Evolutionary conservation across 306 rosid genomes (phyloP), one percentile per base, ranked within the genome.

Genomic region (Fagus crenata): DNA sequence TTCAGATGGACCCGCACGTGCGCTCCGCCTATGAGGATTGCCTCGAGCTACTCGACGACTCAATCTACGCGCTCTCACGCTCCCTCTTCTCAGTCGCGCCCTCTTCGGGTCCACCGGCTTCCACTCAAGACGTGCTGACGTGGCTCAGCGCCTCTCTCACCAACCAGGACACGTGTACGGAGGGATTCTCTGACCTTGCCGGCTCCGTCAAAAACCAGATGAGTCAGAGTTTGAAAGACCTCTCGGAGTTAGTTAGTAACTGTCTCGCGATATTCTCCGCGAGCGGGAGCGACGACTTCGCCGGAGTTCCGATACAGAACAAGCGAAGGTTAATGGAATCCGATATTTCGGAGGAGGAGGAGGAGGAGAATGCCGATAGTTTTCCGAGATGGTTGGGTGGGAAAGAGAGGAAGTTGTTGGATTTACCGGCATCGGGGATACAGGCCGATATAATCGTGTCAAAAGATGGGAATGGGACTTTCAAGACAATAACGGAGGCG

Each of bases 61-160:
- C 97, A 39, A 74, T 92, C 8, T 95, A 92, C 39, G 92, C 95
- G 0, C 82, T 94, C 41, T 1, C 89, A 0, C 86, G 89, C 41
- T 78, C 97, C 6, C 87, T 94, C 43, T 39, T 71, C 81, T 53
- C 91, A 4, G 77, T 83, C 56, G 64, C 28, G 0, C 72, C 75
- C 1, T 22, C 73, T 53, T 28, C 60, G 55, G 49, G 17, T 0
- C 75, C 4, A 13, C 49, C 2, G 0, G 56, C 4, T 6, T 69
- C 90, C 12, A 67, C 77, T 1, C 84, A 76, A 4, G 93, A 94
- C 79, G 90, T 94, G 49, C 28, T 89, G 74, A 94, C 98, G 42
- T 94, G 98, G 98, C 92, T 94, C 8, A 92, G 97, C 71, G 88
- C 96, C 0, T 92, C 98, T 0, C 86, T 94, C 28, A 94, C 98